Evolutionary conservation across 1,284 basidiomycete genomes (phyloP).

Genomic region (Mycena citricolor): DNA sequence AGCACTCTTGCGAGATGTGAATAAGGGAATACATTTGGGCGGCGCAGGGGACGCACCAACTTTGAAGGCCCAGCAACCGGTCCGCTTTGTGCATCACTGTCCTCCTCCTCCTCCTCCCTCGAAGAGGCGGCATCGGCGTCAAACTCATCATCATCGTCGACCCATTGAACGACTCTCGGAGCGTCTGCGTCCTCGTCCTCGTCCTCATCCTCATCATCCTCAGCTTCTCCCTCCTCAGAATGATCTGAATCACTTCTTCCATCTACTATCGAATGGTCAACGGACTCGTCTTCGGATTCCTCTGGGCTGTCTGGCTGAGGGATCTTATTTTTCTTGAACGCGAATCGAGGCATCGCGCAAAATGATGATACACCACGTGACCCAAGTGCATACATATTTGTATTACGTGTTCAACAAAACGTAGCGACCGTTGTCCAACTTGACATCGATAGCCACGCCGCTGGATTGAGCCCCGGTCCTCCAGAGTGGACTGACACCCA

Average conservation of each 20-base stretch:
- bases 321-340: not conserved
- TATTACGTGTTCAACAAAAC: constrained; percentile 38
- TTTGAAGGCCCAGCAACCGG: constrained; percentile 29
- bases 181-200: constrained; percentile 43
- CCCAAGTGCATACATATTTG: no score
- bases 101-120: constrained; percentile 28
- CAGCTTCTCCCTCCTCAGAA: constrained; percentile 23
- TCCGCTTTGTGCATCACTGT: constrained; percentile 26
- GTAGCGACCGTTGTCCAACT: constrained; percentile 56
- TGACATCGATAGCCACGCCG: constrained; percentile 61
- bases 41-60: constrained; percentile 32
- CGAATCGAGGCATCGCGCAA: constrained; percentile 33
- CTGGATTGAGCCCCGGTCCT: constrained; percentile 46
- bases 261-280: constrained; percentile 1
- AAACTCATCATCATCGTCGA: constrained; percentile 43
- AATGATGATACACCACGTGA: no score
- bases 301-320: not conserved
- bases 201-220: constrained; percentile 21
- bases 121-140: constrained; percentile 33
- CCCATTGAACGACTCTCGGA: constrained; percentile 55
- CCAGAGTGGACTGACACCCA: constrained; percentile 65
- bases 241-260: constrained; percentile 10
- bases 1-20: constrained; percentile 32
- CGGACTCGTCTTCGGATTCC: not conserved
- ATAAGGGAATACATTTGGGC: constrained; percentile 1